Conservation (phyloP, 2,329 filamentous ascomycete species). For the Penicillium sp. region DNA sequence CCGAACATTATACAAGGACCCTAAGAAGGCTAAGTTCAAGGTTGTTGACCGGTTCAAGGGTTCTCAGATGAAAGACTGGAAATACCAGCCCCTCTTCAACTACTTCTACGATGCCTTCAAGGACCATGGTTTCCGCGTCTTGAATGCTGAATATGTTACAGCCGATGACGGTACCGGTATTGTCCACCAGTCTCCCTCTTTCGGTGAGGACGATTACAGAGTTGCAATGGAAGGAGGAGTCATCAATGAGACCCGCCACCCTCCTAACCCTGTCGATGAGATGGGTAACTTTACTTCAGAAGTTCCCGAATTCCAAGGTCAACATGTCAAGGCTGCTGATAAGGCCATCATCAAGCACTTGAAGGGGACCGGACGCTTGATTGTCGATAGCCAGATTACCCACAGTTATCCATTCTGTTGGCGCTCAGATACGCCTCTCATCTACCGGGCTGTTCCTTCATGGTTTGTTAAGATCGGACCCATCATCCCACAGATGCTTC, state of each 20-base stretch:
- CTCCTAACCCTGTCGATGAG: constrained; percentile 92
- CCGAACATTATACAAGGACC: constrained; percentile 86
- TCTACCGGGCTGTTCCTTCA: constrained; percentile 87
- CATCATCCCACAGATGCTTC: constrained; percentile 85
- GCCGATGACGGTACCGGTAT: constrained; percentile 90
- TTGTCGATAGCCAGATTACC: constrained; percentile 84
- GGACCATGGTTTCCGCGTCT: constrained; percentile 78
- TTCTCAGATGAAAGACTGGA: constrained; percentile 84
- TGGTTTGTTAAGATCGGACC: constrained; percentile 93
- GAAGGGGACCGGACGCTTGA: constrained; percentile 74
- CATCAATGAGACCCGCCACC: constrained; percentile 74
- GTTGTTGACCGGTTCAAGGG: constrained; percentile 79
- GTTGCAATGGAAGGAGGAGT: constrained; percentile 77
- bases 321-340: constrained; percentile 90
- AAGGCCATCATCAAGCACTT: constrained; percentile 91
- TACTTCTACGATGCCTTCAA: constrained; percentile 92
- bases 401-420: constrained; percentile 95
- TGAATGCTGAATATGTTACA: constrained; percentile 86
- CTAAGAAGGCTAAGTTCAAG: constrained; percentile 93
- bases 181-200: constrained; percentile 91
- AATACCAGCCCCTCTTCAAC: constrained; percentile 84
- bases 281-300: constrained; percentile 77
- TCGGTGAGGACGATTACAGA: constrained; percentile 95
- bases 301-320: constrained; percentile 79
- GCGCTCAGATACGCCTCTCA: constrained; percentile 91